Evolutionary conservation across 306 rosid genomes (phyloP), one percentile per base, ranked within the genome.

Genomic region (Heteromeles arbutifolia): DNA sequence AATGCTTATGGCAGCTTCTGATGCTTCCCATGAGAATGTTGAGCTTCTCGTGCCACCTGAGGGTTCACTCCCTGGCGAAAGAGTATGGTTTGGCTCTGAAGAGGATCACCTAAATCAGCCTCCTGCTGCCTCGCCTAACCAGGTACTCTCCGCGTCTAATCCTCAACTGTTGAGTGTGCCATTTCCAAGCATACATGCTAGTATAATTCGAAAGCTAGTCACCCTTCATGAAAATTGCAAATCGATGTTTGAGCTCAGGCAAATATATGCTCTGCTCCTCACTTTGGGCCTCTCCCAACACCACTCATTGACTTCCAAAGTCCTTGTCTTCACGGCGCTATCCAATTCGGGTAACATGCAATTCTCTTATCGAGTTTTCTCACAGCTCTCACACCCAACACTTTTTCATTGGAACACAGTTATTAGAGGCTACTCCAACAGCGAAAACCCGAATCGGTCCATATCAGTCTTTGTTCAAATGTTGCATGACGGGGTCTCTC

Each of bases 1-100:
- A 77, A 95, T 95, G 98, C 91, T 95, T 74, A 87, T 95, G 97
- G 98, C 97, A 44, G 98, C 98, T 76, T 92, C 97, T 72, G 97
- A 95, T 85, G 84, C 88, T 45, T 83, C 87, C 53, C 97, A 90
- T 73, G 92, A 89, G 68, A 87, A 86, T 74, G 93, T 95, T 76
- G 96, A 95, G 86, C 97, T 92, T 86, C 91, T 95, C 71, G 83
- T 79, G 73, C 97, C 98, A 69, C 97, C 97, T 4, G 87, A 86
- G 69, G 91, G 79, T 80, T 93, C 97, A 48, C 79, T 74, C 59
- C 90, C 93, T 21, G 98, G 98, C 8, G 91, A 95, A 83, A 89
- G 97, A 80, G 78, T 95, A 73, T 95, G 98, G 98, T 92, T 95
- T 82, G 97, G 97, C 76, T 87, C 87, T 19, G 92, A 82, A 79